Percentiles rank a stretch among this genome's conserved stretches.
Conservation (phyloP, 441 rosid species). For the Syzygium syzygioides region DNA sequence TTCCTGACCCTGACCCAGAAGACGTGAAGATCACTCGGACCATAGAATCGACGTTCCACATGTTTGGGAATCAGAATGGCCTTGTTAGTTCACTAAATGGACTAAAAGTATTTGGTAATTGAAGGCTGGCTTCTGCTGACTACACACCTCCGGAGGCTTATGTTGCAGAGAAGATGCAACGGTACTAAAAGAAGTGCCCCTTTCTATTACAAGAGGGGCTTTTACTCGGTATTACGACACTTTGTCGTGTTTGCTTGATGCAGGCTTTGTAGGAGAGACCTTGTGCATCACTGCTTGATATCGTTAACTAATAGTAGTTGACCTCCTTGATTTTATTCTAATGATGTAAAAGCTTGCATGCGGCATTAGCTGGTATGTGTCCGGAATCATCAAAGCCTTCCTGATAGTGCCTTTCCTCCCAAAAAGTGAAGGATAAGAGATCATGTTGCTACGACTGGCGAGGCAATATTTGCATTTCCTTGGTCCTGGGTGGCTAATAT, state of each 20-base stretch:
- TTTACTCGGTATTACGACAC: constrained; percentile 1
- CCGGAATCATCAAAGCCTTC: neutral
- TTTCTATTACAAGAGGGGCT: constrained; percentile 7
- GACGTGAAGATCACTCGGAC: constrained; percentile 52
- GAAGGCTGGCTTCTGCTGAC: constrained; percentile 5
- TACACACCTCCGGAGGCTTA: neutral
- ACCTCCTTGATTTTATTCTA: neutral
- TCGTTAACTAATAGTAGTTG: constrained; percentile 15
- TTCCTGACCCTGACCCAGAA: constrained; percentile 50
- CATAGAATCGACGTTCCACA: constrained; percentile 67
- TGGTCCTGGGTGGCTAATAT: neutral
- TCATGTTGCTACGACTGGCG: neutral
- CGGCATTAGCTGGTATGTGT: neutral
- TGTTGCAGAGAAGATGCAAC: neutral
- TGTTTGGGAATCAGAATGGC: constrained; percentile 41
- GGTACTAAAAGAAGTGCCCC: neutral
- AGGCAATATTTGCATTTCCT: neutral
- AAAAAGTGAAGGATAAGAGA: neutral
- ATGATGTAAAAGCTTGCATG: neutral
- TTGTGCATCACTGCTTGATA: constrained; percentile 6
- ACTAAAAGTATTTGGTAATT: constrained; percentile 27
- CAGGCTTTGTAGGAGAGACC: constrained; percentile 16
- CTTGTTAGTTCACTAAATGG: constrained; percentile 27
- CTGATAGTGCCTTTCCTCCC: neutral
- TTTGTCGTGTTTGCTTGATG: constrained; percentile 32